Evolutionary conservation across 2,329 filamentous ascomycete genomes (phyloP).

Genomic region (Nemania sp.): DNA sequence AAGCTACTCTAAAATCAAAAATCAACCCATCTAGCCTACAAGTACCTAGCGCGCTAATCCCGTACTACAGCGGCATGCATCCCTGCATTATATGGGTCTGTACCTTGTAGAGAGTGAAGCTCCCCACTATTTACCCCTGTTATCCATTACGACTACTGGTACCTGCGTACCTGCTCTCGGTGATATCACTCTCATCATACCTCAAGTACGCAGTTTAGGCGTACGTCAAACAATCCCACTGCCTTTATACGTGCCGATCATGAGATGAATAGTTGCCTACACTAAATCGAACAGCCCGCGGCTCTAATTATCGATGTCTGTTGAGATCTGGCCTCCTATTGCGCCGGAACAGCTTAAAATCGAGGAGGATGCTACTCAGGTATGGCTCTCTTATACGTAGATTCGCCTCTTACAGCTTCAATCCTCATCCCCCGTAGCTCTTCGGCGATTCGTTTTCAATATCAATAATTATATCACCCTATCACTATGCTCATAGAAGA

Average conservation of each 20-base stretch:
- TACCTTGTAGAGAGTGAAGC: constrained; percentile 9
- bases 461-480: constrained; percentile 1
- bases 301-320: constrained; percentile 59
- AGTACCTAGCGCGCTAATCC: no score
- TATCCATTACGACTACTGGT: no score
- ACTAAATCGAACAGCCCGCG: constrained; percentile 11
- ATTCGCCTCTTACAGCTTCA: constrained; percentile 7
- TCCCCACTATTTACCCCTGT: constrained; percentile 4
- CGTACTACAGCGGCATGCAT: neutral
- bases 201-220: neutral
- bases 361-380: constrained; percentile 63
- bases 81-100: constrained; percentile 1
- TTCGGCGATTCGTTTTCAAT: neutral
- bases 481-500: constrained; percentile 49
- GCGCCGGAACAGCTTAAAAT: constrained; percentile 63
- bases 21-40: no score
- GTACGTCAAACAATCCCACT: constrained; percentile 12
- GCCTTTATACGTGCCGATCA: neutral
- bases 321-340: constrained; percentile 69
- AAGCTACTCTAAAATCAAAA: constrained; percentile 28
- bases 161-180: neutral
- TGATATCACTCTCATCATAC: constrained; percentile 26
- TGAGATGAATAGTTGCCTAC: constrained; percentile 44
- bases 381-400: constrained; percentile 50
- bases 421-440: constrained; percentile 14